Percentiles rank a stretch among this genome's conserved stretches.
phyloP scores from a whole-genome alignment of 441 rosid genomes.

The Dalechampia spathulata region DNA sequence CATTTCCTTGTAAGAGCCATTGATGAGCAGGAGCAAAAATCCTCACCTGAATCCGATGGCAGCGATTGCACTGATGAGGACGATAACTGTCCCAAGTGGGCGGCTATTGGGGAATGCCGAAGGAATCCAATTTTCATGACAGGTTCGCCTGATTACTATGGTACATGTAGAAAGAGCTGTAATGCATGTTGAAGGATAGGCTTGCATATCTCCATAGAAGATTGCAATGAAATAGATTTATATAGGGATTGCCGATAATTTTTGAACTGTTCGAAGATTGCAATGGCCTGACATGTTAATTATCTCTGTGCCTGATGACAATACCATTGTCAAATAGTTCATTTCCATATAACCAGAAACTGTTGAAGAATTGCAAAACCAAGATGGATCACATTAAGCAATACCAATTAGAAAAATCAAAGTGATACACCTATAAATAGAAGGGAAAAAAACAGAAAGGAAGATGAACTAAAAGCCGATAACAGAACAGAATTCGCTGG shows the following conservation, averaged over 20 bases:
- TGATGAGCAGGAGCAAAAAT: conserved; percentile 14
- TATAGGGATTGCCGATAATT: not conserved
- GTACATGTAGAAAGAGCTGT: conserved; percentile 93
- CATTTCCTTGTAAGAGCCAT: conserved; percentile 38
- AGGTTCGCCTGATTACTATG: conserved; percentile 86
- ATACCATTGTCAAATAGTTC: not conserved
- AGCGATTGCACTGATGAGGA: conserved; percentile 78
- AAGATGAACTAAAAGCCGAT: not conserved
- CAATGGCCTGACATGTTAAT: not conserved
- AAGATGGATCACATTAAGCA: not conserved
- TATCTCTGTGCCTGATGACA: not conserved
- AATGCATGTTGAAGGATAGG: conserved; percentile 43
- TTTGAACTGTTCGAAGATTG: too few relatives aligned
- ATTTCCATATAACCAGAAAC: not conserved
- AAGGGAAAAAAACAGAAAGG: not conserved
- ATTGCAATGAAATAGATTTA: not conserved
- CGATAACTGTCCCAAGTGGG: conserved; percentile 64
- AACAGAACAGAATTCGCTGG: too few relatives aligned
- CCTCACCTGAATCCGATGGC: conserved; percentile 19
- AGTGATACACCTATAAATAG: not conserved
- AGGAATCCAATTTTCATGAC: conserved; percentile 84
- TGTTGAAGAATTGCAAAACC: not conserved
- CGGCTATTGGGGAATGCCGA: conserved; percentile 74
- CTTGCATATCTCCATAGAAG: not conserved
- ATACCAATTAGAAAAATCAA: not conserved